These are phyloP conservation scores for Backusella mclennaniae DNA, from an alignment of 192 early-diverging fungal species.

Conservation along the genomic window DNA sequence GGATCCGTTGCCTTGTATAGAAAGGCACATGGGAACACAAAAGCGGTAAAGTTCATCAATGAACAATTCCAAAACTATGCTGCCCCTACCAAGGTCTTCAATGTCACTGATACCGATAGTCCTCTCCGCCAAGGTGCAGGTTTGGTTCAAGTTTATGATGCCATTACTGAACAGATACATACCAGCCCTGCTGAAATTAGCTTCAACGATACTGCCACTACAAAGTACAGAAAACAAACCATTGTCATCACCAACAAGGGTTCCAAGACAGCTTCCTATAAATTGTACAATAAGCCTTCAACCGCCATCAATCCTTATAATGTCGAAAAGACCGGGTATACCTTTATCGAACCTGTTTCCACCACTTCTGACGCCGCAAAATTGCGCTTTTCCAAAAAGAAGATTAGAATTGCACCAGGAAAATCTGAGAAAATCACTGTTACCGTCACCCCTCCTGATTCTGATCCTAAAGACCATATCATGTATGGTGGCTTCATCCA, in stretches of 20 bases:
- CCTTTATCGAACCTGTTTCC: constrained; percentile 6
- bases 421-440: constrained; percentile 20
- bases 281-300: constrained; percentile 36
- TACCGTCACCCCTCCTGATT: constrained; percentile 25
- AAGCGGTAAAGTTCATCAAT: constrained; percentile 22
- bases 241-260: constrained; percentile 46
- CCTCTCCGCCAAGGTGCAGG: constrained; percentile 52
- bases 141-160: constrained; percentile 48
- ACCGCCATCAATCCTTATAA: constrained; percentile 43
- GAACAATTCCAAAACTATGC: constrained; percentile 38
- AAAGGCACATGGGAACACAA: constrained; percentile 25
- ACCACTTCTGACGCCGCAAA: constrained; percentile 10
- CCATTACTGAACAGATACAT: constrained; percentile 31
- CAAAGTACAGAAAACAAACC: constrained; percentile 28
- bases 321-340: constrained; percentile 4
- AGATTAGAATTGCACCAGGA: constrained; percentile 21
- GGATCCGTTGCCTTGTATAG: constrained; percentile 58
- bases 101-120: constrained; percentile 10
- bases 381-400: constrained; percentile 18
- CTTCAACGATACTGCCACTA: constrained; percentile 49
- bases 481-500: constrained; percentile 51
- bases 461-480: constrained; percentile 25
- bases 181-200: constrained; percentile 48
- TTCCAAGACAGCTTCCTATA: constrained; percentile 35
- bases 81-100: neutral